A percentile compares a stretch with the other conserved stretches of the same genome.
Evolutionary conservation across 2,329 filamentous ascomycete species (phyloP).

Genomic region (Aspergillus sp.): DNA sequence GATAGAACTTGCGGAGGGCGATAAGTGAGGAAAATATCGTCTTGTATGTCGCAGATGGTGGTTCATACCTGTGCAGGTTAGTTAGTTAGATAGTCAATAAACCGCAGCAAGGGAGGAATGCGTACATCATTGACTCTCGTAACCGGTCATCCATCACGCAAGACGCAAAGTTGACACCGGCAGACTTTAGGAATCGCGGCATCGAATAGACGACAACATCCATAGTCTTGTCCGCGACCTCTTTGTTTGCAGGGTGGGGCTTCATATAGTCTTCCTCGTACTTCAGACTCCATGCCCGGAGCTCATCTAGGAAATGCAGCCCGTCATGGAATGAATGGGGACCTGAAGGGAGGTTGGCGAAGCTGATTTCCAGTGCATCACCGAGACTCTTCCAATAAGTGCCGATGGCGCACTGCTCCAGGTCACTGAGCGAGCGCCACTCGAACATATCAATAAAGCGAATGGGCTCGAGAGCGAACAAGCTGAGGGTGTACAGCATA

Average conservation of each 20-base stretch:
- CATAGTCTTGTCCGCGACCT: conserved; percentile 59
- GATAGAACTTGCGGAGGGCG: conserved; percentile 51
- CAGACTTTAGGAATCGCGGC: conserved; percentile 42
- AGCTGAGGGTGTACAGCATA: conserved; percentile 62
- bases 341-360: conserved; percentile 42
- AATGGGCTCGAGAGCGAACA: conserved; percentile 66
- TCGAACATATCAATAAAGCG: conserved; percentile 66
- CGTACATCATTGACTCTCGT: conserved; percentile 63
- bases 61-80: conserved; percentile 14
- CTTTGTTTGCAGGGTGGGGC: conserved; percentile 50
- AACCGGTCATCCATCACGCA: conserved; percentile 64
- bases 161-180: conserved; percentile 52
- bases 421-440: conserved; percentile 65
- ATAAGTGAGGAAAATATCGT: conserved; percentile 50
- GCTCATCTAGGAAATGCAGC: conserved; percentile 52
- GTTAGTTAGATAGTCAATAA: neutral
- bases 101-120: conserved; percentile 17
- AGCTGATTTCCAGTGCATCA: conserved; percentile 66
- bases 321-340: conserved; percentile 48
- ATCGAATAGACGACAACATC: conserved; percentile 62
- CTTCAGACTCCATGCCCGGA: conserved; percentile 49
- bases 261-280: conserved; percentile 64
- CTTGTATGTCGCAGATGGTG: conserved; percentile 6
- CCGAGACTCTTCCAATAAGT: conserved; percentile 71
- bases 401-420: conserved; percentile 67